Base-by-base conservation (phyloP, 306 rosid species). In the Acacia acuminata region DNA sequence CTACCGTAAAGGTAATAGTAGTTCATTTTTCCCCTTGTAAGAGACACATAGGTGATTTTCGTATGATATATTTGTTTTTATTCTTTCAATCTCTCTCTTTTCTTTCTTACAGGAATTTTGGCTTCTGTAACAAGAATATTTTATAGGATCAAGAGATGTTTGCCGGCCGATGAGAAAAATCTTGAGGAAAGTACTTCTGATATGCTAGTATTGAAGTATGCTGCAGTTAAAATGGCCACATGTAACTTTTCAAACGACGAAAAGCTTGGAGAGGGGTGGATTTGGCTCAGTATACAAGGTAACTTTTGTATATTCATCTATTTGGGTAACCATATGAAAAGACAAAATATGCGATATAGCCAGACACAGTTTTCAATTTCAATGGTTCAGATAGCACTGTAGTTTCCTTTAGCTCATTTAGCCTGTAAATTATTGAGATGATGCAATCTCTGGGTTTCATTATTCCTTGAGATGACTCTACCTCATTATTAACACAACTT, bases 231-330 rank as follows among this genome's bases (percentile, higher is more conserved):
- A 76, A 68, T 55, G n/a, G 91, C 91, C 50, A 88, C 94, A 51
- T n/a, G 75, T 75, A 86, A 90, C 66, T 90, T 88, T 76, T 88
- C 88, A n/a, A 70, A 56, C 47, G 79, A 87, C 13, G 83, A 81
- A 51, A 85, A 78, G 85, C 83, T 90, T 56, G 91, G 91, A 70
- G 82, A 88, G 82, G n/a, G 94, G 90, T 32, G 91, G 94, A 27
- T 86, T 76, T 79, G 91, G 91, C 24, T 32, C 79, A 10, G 94
- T 90, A 5, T 88, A 83, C 76, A 85, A 90, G 90, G 94, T 90
- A 84, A 45, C 43, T 27, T 68, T 25, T 36, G 40, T 36, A 47
- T 76, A 76, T 42, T 5, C 53, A 40, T 55, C 43, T 24, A 24
- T 77, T 36, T 36, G 7, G 7, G 40, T 5, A 36, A 66, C 75